Percentiles rank a stretch among this genome's conserved stretches.
These are phyloP conservation scores for Xerocomellus chrysenteron DNA, from an alignment of 768 basidiomycete species.

Conservation along the genomic window DNA sequence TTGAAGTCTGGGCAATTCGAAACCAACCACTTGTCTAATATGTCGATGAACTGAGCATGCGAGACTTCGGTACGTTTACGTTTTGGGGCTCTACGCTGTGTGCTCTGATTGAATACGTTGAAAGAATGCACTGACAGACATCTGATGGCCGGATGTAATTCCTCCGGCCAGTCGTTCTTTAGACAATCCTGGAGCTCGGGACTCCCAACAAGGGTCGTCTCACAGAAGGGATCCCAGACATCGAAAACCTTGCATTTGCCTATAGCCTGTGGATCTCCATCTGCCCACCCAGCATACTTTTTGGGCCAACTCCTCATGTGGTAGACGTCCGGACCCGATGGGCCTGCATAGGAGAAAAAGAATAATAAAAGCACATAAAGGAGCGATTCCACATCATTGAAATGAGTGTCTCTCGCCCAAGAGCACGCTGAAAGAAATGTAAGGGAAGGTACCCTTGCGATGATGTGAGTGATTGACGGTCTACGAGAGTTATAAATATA, in stretches of 20 bases:
- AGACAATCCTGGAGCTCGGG: not conserved
- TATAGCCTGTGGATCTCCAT: not conserved
- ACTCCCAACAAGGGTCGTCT: not conserved
- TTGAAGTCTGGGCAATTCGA: not conserved
- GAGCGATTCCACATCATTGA: slow-evolving; percentile 18
- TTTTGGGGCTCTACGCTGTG: too few species aligned
- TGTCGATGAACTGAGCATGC: not conserved
- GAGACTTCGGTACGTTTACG: not conserved
- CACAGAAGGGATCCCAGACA: not conserved
- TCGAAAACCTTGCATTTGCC: not conserved
- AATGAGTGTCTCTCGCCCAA: slow-evolving; percentile 7
- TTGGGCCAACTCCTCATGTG: slow-evolving; percentile 7
- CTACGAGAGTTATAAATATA: not conserved
- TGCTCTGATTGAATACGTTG: too few species aligned
- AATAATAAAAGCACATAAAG: slow-evolving; percentile 16
- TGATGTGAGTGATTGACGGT: not conserved
- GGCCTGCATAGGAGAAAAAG: slow-evolving; percentile 9
- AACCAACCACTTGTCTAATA: slow-evolving; percentile 4
- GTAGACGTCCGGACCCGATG: not conserved
- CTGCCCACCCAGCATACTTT: not conserved
- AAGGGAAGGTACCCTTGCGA: not conserved
- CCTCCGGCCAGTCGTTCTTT: not conserved
- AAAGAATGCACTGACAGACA: too few species aligned
- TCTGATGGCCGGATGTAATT: not conserved
- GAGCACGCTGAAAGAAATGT: slow-evolving; percentile 12